These are phyloP conservation scores for Pseudogymnoascus sp. DNA, from an alignment of 2,329 filamentous ascomycete genomes.

Conservation along the genomic window DNA sequence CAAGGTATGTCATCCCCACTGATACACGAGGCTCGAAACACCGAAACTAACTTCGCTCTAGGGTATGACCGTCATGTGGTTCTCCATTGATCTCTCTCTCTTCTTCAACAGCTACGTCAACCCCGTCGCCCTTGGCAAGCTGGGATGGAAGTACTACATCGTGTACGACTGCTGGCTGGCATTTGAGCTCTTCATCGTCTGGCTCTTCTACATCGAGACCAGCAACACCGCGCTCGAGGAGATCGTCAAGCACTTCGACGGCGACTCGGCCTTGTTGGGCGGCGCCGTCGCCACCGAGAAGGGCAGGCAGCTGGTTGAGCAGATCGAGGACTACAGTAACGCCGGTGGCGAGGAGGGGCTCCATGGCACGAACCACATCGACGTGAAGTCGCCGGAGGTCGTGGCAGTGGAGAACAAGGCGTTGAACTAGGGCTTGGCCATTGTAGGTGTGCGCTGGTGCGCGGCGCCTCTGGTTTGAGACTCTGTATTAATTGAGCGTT, in stretches of 20 bases:
- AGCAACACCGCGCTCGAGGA: slow-evolving; percentile 36
- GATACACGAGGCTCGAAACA: background rate
- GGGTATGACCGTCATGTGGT: slow-evolving; percentile 28
- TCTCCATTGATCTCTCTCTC: slow-evolving; percentile 32
- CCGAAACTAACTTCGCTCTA: background rate
- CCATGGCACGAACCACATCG: background rate
- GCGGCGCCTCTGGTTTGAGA: background rate
- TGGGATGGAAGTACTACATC: slow-evolving; percentile 34
- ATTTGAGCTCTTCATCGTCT: slow-evolving; percentile 22
- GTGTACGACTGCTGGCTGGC: slow-evolving; percentile 32
- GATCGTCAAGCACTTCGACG: slow-evolving; percentile 38
- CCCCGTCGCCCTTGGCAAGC: slow-evolving; percentile 28
- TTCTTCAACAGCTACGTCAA: slow-evolving; percentile 33
- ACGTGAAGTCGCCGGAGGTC: background rate
- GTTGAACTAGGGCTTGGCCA: background rate
- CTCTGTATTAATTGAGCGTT: background rate
- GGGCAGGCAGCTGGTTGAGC: slow-evolving; percentile 9
- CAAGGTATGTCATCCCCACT: slow-evolving; percentile 12
- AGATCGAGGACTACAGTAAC: background rate
- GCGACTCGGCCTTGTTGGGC: slow-evolving; percentile 31
- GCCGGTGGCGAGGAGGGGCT: background rate
- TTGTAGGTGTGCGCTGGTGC: background rate
- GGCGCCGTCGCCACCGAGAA: slow-evolving; percentile 20
- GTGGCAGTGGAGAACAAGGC: background rate
- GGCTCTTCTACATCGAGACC: slow-evolving; percentile 34